Evolutionary conservation across 2,329 filamentous ascomycete species (phyloP).

Genomic region (Orbilia blumenaviensis): DNA sequence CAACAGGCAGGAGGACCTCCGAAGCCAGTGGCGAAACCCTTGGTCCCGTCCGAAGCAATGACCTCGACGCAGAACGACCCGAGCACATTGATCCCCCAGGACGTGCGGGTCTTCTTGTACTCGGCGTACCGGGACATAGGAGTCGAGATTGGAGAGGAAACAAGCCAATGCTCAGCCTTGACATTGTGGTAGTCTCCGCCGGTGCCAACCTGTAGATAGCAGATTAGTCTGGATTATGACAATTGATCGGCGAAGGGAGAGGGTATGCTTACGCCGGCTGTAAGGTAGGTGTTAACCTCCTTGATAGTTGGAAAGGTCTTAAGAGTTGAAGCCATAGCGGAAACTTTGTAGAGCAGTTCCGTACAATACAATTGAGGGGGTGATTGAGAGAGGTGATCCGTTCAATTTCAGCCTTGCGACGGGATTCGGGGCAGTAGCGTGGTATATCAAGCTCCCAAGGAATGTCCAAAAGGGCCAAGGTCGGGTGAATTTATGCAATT

Average conservation of each 20-base stretch:
- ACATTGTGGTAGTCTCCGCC: conserved; percentile 95
- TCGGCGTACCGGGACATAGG: conserved; percentile 90
- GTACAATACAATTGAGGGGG: not conserved
- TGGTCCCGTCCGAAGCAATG: conserved; percentile 87
- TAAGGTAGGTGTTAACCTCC: conserved; percentile 76
- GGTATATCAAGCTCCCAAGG: not conserved
- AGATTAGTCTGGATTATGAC: not conserved
- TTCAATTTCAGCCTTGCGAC: not conserved
- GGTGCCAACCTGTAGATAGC: conserved; percentile 60
- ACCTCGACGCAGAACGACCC: conserved; percentile 92
- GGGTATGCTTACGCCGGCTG: conserved; percentile 67
- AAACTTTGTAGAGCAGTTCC: not conserved
- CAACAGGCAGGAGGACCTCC: conserved; percentile 93
- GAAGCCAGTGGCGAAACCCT: conserved; percentile 92
- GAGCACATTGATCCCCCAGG: conserved; percentile 94
- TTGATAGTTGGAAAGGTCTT: conserved; percentile 77
- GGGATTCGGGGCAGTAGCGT: not conserved
- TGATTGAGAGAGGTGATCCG: not conserved
- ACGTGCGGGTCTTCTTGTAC: conserved; percentile 86
- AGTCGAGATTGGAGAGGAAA: conserved; percentile 90
- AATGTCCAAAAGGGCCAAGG: not conserved
- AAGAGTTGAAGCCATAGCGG: conserved; percentile 58
- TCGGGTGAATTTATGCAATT: conserved; percentile 17
- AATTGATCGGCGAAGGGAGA: not conserved
- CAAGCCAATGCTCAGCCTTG: conserved; percentile 76